Evolutionary conservation across 768 basidiomycete genomes (phyloP).

Genomic region (Porpolomopsis calyptriformis): DNA sequence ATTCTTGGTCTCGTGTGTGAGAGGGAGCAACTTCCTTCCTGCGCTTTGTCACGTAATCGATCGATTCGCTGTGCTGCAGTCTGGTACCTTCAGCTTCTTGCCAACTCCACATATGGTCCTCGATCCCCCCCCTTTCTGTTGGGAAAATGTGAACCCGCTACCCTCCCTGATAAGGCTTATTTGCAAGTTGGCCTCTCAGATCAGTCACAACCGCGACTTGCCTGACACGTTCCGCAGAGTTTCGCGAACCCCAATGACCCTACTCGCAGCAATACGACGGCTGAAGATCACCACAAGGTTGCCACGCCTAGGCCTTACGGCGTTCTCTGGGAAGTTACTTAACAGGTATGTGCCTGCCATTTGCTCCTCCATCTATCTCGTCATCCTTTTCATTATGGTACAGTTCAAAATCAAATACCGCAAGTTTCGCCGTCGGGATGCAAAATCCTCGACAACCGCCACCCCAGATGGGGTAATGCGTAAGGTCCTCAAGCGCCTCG

Average conservation of each 20-base stretch:
- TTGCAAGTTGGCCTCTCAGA: too few relatives aligned
- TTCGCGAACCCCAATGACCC: background rate
- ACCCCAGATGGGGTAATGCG: conserved; percentile 46
- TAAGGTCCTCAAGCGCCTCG: conserved; percentile 59
- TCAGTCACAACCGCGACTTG: too few relatives aligned
- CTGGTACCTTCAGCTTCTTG: too few relatives aligned
- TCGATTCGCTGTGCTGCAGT: too few relatives aligned
- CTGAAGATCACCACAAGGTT: background rate
- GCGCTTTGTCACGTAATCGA: too few relatives aligned
- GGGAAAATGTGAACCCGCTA: too few relatives aligned
- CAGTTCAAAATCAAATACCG: conserved; percentile 26
- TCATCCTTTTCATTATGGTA: conserved; percentile 20
- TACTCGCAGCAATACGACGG: background rate
- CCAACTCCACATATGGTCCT: too few relatives aligned
- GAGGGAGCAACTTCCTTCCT: too few relatives aligned
- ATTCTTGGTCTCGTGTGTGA: too few relatives aligned
- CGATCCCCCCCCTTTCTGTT: too few relatives aligned
- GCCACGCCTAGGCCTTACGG: background rate
- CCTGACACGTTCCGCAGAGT: background rate
- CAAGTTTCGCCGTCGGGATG: conserved; percentile 27
- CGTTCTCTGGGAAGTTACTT: background rate
- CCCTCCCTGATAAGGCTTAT: too few relatives aligned
- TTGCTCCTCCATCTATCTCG: conserved; percentile 1
- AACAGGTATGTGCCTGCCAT: background rate
- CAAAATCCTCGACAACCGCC: conserved; percentile 32